These are phyloP conservation scores for Amanita fuliginea DNA, from an alignment of 768 basidiomycete species.

Conservation along the genomic window DNA sequence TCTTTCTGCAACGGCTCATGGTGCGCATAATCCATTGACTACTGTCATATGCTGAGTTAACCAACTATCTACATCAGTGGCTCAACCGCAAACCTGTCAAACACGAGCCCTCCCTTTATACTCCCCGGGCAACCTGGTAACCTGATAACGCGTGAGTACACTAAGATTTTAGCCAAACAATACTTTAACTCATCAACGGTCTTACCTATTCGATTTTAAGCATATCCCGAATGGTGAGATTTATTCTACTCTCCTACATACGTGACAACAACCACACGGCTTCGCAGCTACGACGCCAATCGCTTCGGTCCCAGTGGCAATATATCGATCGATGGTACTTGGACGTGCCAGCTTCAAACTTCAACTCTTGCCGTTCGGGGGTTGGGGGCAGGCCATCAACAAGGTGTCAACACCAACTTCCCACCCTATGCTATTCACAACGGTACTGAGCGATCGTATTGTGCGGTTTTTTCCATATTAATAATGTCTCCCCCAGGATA, in stretches of 20 bases:
- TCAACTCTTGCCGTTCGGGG: conserved; percentile 27
- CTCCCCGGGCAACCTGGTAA: conserved; percentile 49
- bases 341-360: conserved; percentile 31
- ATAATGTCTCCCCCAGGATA: conserved; percentile 22
- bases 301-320: conserved; percentile 64
- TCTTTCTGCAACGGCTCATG: conserved; percentile 25
- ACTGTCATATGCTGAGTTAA: not conserved
- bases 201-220: conserved; percentile 10
- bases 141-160: conserved; percentile 23
- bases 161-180: not conserved
- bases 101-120: conserved; percentile 41
- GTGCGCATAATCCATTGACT: conserved; percentile 13
- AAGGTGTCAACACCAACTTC: conserved; percentile 36
- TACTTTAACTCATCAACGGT: conserved; percentile 3
- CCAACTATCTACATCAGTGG: conserved; percentile 33
- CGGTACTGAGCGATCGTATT: conserved; percentile 24
- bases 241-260: not conserved
- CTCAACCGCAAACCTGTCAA: conserved; percentile 42
- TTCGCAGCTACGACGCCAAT: conserved; percentile 46
- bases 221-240: conserved; percentile 59
- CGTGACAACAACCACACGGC: not conserved
- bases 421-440: conserved; percentile 70
- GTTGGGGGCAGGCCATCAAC: conserved; percentile 37
- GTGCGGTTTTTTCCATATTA: not conserved
- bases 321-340: conserved; percentile 56